phyloP scores from a whole-genome alignment of 192 early-diverging fungal species.

The Tieghemiomyces parasiticus region DNA sequence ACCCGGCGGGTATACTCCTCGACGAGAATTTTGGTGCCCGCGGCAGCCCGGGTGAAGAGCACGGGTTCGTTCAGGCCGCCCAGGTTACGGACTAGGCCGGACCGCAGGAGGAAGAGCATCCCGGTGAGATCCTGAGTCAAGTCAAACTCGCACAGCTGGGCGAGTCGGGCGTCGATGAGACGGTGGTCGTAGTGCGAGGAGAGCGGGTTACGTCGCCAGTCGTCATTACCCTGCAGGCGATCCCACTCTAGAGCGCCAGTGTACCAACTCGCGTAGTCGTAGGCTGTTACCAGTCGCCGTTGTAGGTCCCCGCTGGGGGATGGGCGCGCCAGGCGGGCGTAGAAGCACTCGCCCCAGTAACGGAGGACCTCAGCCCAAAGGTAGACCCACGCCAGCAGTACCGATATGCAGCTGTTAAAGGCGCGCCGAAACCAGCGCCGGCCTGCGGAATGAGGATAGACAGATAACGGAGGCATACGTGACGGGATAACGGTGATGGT shows the following conservation, averaged over 20 bases:
- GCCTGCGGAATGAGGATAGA: background rate
- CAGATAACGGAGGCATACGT: no score
- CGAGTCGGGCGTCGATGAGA: slow-evolving; percentile 37
- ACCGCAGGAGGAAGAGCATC: slow-evolving; percentile 46
- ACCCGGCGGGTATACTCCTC: slow-evolving; percentile 64
- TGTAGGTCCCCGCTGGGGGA: no score
- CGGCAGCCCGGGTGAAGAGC: slow-evolving; percentile 37
- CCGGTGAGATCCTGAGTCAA: slow-evolving; percentile 31
- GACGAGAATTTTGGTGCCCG: slow-evolving; percentile 58
- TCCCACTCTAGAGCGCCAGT: background rate
- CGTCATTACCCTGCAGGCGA: slow-evolving; percentile 15
- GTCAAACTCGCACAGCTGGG: slow-evolving; percentile 26
- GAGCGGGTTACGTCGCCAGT: slow-evolving; percentile 36
- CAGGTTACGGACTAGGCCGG: slow-evolving; percentile 54
- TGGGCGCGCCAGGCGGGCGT: background rate
- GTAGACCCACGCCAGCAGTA: slow-evolving; percentile 8
- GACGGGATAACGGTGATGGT: no score
- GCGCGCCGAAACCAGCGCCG: background rate
- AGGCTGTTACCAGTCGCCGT: background rate
- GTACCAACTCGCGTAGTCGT: slow-evolving; percentile 1
- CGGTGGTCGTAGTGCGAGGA: slow-evolving; percentile 47
- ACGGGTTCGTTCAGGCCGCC: slow-evolving; percentile 51
- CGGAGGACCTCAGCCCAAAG: slow-evolving; percentile 8
- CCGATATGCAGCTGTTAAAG: background rate
- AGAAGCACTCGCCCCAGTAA: background rate